Base-by-base conservation (phyloP, 345 rosid species). In the Populus alba region DNA sequence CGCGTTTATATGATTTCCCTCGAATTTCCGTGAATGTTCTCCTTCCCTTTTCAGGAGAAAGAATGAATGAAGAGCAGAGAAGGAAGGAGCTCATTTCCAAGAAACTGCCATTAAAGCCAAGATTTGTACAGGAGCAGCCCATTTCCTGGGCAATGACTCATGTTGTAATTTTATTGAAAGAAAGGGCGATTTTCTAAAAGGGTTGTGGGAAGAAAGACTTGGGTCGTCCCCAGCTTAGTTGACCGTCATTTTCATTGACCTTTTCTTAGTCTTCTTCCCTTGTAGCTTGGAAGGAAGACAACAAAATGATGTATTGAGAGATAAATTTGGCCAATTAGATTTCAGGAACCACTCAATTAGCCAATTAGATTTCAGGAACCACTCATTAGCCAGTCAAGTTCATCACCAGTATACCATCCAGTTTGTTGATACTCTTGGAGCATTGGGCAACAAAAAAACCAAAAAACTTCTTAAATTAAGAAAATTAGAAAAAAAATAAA, bases 281-380 rank as follows among this genome's bases (percentile, higher is more conserved):
- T 33, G 37, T 33, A 33, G 6, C 5, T 33, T 33, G 37, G 37
- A 33, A 33, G 55, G 25, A 16, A 29, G 25, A 51, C n/a, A 7
- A 7, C n/a, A 17, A 45, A 43, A 23, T 74, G 77, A 74, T 43
- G 77, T 7, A 41, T 17, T 11, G 43, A 39, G 15, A 0, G 8
- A 16, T 0, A 18, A 25, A 17, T 43, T 74, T 47, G 55, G 77
- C 70, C 78, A 75, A 66, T 75, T 69, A 75, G 62, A 47, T 5
- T 7, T 9, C n/a, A 43, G 31, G 65, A 70, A 75, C 71, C 45
- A 57, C 29, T 31, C 71, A 47, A 66, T 75, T 65, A 66, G 62
- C 78, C 63, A 75, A 75, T 75, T 33, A 33, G 35, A 33, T 33
- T 33, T 33, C 35, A 33, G 35, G 35, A 3, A 4, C 35, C 35